Evolutionary conservation across 306 rosid species (phyloP).

Genomic region (Oemleria cerasiformis): DNA sequence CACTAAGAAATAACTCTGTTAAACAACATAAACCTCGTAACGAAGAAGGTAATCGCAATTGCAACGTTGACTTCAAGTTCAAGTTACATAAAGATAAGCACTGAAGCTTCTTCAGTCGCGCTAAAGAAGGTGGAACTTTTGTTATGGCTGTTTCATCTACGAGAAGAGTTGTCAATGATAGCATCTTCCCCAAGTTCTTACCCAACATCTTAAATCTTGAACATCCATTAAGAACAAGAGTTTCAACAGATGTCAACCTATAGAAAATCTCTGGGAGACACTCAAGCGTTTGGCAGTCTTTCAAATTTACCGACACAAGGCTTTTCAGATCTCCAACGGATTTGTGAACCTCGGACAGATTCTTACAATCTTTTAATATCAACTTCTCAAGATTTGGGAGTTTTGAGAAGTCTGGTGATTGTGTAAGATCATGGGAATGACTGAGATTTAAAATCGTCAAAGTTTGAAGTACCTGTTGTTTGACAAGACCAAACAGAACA

Average conservation of each 20-base stretch:
- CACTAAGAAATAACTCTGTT: no score
- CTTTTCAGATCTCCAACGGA: slow-evolving; percentile 25
- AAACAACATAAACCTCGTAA: no score
- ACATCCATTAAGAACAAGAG: slow-evolving; percentile 12
- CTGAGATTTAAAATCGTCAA: slow-evolving; percentile 38
- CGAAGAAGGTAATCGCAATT: no score
- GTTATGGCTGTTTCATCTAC: slow-evolving; percentile 29
- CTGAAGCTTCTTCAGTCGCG: slow-evolving; percentile 19
- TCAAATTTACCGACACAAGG: neutral
- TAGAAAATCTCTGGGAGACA: no score
- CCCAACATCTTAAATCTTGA: slow-evolving; percentile 23
- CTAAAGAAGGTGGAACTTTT: slow-evolving; percentile 25
- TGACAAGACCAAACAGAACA: no score
- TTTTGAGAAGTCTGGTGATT: slow-evolving; percentile 35
- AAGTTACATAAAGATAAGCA: slow-evolving; percentile 29
- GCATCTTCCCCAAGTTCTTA: slow-evolving; percentile 33
- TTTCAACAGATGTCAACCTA: no score
- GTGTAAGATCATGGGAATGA: slow-evolving; percentile 11
- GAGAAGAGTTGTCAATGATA: slow-evolving; percentile 30
- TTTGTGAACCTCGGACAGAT: slow-evolving; percentile 21
- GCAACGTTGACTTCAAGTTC: no score
- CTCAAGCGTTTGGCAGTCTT: neutral
- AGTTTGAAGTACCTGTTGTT: no score
- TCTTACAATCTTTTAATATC: slow-evolving; percentile 19
- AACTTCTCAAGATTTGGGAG: slow-evolving; percentile 36